phyloP scores from a whole-genome alignment of 306 rosid species.

The Prosopis cineraria region DNA sequence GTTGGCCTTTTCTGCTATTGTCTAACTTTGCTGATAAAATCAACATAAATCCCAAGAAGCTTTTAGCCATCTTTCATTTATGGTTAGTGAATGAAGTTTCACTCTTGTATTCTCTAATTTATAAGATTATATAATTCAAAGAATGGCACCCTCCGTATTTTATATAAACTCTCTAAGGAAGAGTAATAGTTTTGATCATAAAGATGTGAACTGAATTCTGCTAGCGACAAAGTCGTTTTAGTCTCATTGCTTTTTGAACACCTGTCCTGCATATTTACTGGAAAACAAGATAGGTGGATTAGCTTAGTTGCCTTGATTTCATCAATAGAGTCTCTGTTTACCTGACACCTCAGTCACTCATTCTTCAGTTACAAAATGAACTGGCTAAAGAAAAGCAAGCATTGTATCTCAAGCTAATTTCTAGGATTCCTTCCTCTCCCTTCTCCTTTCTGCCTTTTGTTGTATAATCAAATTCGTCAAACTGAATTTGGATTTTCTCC shows the following conservation, averaged over 20 bases:
- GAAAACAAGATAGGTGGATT: conserved; percentile 12
- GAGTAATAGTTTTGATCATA: conserved; percentile 24
- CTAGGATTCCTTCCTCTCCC: conserved; percentile 25
- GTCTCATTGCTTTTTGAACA: conserved; percentile 1
- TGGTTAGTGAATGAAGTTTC: conserved; percentile 5
- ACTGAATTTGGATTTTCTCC: conserved; percentile 24
- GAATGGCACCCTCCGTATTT: conserved; percentile 13
- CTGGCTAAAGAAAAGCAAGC: conserved; percentile 14
- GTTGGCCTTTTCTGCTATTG: conserved; percentile 3
- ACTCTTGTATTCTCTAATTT: conserved; percentile 13
- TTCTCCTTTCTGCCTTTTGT: background rate
- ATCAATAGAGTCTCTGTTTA: conserved; percentile 1
- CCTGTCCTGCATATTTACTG: background rate
- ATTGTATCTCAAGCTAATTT: background rate
- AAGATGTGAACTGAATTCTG: conserved; percentile 23
- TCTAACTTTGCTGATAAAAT: conserved; percentile 21
- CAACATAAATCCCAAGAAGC: background rate
- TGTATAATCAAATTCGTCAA: background rate
- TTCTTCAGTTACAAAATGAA: conserved; percentile 10
- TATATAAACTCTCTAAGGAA: conserved; percentile 27
- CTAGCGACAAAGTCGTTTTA: conserved; percentile 20
- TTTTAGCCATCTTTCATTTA: conserved; percentile 2
- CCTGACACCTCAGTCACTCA: background rate
- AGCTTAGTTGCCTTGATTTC: conserved; percentile 11
- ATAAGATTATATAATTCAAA: conserved; percentile 12